phyloP scores from a whole-genome alignment of 257 asterid species.

The Ligustrum vulgare region DNA sequence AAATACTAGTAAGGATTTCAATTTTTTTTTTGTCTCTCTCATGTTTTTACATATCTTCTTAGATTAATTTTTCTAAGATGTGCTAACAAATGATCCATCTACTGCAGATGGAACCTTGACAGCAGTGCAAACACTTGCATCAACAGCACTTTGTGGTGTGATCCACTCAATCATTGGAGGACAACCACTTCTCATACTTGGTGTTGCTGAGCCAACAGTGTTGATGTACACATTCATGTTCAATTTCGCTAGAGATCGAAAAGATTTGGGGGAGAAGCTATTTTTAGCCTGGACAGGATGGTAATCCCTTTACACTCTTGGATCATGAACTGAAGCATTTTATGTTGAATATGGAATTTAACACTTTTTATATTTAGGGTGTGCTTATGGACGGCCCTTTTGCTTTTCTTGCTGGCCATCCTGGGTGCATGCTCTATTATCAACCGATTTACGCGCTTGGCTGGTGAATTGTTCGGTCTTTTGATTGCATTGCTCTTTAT shows the following conservation, averaged over 20 bases:
- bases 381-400: slow-evolving; percentile 87
- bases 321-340: slow-evolving; percentile 14
- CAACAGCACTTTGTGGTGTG: slow-evolving; percentile 90
- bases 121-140: slow-evolving; percentile 96
- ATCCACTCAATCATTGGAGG: slow-evolving; percentile 92
- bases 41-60: too few relatives aligned
- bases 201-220: slow-evolving; percentile 98
- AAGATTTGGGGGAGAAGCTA: slow-evolving; percentile 71
- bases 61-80: neutral
- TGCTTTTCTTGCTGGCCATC: slow-evolving; percentile 89
- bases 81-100: slow-evolving; percentile 2
- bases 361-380: slow-evolving; percentile 54
- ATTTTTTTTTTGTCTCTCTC: too few relatives aligned
- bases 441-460: slow-evolving; percentile 87
- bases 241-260: slow-evolving; percentile 80
- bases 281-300: slow-evolving; percentile 96
- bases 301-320: slow-evolving; percentile 37
- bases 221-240: slow-evolving; percentile 96
- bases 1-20: slow-evolving; percentile 54
- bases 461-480: slow-evolving; percentile 96
- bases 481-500: slow-evolving; percentile 94
- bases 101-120: slow-evolving; percentile 80
- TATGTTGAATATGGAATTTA: slow-evolving; percentile 20
- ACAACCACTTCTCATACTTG: slow-evolving; percentile 88
- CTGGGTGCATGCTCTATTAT: slow-evolving; percentile 95